Percentiles rank a stretch among this genome's conserved stretches.
phyloP scores from a whole-genome alignment of 106 monocot species.

The Dendrobium catenatum region DNA sequence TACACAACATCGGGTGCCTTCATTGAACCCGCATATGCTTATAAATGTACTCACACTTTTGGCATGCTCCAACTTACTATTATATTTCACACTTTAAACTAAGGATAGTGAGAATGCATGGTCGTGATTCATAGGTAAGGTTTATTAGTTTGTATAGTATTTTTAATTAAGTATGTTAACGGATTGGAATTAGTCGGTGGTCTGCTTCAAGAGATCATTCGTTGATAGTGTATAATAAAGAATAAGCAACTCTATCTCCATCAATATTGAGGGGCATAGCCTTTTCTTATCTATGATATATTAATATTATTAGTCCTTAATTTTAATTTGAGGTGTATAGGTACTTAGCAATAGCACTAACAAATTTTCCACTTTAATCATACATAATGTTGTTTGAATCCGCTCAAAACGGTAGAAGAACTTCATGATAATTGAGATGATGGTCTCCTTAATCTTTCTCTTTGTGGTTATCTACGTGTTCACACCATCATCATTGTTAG shows the following conservation, averaged over 20 bases:
- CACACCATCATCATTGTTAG: not conserved
- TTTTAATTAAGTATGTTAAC: not conserved
- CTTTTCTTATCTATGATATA: not conserved
- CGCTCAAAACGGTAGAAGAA: not conserved
- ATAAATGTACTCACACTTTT: not conserved
- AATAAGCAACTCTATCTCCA: not conserved
- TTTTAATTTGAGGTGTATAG: not conserved
- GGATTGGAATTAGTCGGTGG: conserved; percentile 5
- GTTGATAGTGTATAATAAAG: not conserved
- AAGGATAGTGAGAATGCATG: conserved; percentile 3
- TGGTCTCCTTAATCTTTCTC: not conserved
- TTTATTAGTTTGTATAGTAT: not conserved
- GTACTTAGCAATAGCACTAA: not conserved
- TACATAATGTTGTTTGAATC: conserved; percentile 3
- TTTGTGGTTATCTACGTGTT: not conserved
- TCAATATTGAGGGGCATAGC: not conserved
- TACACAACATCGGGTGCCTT: conserved; percentile 37
- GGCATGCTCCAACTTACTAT: not conserved
- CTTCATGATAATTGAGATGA: not conserved
- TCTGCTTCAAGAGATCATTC: not conserved
- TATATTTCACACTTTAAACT: not conserved
- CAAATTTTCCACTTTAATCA: not conserved
- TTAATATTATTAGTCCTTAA: not conserved
- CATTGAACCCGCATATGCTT: conserved; percentile 9
- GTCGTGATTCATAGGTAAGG: not conserved